Evolutionary conservation across 768 basidiomycete genomes (phyloP), one percentile per base, ranked within the genome.

Genomic region (Tylopilus rubrobrunneus): DNA sequence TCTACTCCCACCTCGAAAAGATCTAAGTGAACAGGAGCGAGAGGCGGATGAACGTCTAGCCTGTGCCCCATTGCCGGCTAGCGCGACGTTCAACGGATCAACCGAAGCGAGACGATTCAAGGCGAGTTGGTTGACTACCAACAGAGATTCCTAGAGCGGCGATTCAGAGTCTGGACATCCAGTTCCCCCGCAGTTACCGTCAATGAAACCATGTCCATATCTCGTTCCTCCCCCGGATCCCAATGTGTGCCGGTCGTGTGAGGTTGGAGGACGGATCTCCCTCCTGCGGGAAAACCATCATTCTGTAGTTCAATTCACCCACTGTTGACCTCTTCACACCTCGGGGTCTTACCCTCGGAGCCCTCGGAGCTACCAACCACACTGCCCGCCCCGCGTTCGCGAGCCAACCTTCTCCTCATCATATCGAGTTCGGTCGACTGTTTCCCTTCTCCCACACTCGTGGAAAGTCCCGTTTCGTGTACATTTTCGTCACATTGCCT

Each of bases 41-140:
- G 66, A 74, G 76, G 48, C 78, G 67, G 67, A 70, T 62, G 25
- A 73, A 67, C 64, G 78, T 75, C 58, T 71, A 49, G 43, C 66
- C 74, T 54, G 70, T 65, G 41, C 73, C 74, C 65, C 63, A 8
- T 63, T 63, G 1, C 72, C 79, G 9, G 17, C 42, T 42, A 21
- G 45, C 63, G 5, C 45, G 55, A 5, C 58, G 47, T 6, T 52
- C 51, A 14, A 62, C 51, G 56, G 59, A 47, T 45, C 69, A 11
- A 76, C 78, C 14, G 81, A 79, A 8, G 83, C 83, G 7, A 73
- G 75, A 51, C 74, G 66, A 53, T 71, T 85, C 62, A 84, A 10
- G 10, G 69, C 76, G 43, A 74, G 76, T 49, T 85, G 82, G 82
- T 71, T 79, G 56, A 71, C 74, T 3, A 71, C 65, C 56, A 77